These are phyloP conservation scores for Solidago caesia DNA, from an alignment of 129 eudicot species.

Conservation along the genomic window DNA sequence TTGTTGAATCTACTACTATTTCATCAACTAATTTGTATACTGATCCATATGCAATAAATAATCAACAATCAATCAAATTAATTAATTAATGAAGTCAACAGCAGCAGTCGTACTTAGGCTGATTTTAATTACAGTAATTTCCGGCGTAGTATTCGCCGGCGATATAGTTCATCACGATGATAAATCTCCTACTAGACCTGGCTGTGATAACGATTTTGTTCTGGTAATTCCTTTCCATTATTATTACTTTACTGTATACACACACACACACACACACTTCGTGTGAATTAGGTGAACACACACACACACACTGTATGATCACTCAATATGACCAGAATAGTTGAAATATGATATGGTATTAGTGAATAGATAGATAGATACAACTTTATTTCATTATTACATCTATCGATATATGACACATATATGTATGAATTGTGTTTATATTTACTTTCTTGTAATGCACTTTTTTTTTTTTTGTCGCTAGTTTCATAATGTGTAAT, in stretches of 20 bases:
- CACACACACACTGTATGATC: background rate
- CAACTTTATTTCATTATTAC: too few relatives aligned
- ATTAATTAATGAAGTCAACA: slow-evolving; percentile 13
- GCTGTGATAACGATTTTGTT: slow-evolving; percentile 83
- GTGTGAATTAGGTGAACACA: background rate
- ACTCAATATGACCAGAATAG: background rate
- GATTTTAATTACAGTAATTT: slow-evolving; percentile 12
- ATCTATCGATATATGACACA: too few relatives aligned
- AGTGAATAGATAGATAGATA: too few relatives aligned
- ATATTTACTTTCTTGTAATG: too few relatives aligned
- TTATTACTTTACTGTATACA: background rate
- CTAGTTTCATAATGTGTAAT: too few relatives aligned
- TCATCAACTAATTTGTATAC: background rate
- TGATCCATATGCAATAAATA: background rate
- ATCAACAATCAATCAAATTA: background rate
- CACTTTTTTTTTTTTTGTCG: too few relatives aligned
- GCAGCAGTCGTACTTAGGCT: slow-evolving; percentile 1
- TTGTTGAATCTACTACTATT: background rate
- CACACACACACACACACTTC: background rate
- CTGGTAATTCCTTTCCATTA: slow-evolving; percentile 41
- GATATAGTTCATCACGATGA: slow-evolving; percentile 93
- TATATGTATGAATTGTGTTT: too few relatives aligned
- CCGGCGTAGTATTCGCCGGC: slow-evolving; percentile 49
- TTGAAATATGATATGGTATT: too few relatives aligned
- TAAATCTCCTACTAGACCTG: slow-evolving; percentile 75